Percentiles rank a stretch among this genome's conserved stretches.
phyloP scores from a whole-genome alignment of 169 alveolate species.

The Amoebophrya sp. region DNA sequence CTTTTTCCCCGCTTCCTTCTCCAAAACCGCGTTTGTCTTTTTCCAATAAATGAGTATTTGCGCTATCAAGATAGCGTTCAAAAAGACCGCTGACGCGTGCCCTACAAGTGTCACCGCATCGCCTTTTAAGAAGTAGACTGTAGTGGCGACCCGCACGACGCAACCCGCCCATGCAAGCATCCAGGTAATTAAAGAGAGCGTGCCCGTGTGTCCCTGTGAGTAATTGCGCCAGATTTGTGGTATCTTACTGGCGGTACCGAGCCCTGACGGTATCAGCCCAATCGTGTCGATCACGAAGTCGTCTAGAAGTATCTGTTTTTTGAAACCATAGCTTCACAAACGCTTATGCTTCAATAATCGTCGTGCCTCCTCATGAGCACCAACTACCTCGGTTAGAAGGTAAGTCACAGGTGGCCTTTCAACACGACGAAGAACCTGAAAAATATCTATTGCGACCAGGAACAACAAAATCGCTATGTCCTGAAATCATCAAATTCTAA shows the following conservation, averaged over 20 bases:
- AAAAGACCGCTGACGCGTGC: background rate
- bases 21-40: background rate
- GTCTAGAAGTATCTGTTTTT: background rate
- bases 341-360: too few species aligned
- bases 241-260: background rate
- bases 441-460: too few species aligned
- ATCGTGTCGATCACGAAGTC: background rate
- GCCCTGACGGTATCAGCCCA: background rate
- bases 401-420: too few species aligned
- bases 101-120: background rate
- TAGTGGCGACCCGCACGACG: background rate
- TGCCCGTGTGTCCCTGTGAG: background rate
- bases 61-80: background rate
- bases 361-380: too few species aligned
- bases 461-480: too few species aligned
- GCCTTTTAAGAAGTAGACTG: background rate
- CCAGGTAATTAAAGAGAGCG: background rate
- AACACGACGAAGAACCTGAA: too few species aligned
- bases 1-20: background rate
- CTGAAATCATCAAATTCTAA: too few species aligned
- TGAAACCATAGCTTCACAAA: too few species aligned
- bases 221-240: background rate
- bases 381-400: too few species aligned
- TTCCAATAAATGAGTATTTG: background rate
- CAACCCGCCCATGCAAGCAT: background rate